Base-by-base conservation (phyloP, 2,329 filamentous ascomycete species). In the Canariomyces notabilis region DNA sequence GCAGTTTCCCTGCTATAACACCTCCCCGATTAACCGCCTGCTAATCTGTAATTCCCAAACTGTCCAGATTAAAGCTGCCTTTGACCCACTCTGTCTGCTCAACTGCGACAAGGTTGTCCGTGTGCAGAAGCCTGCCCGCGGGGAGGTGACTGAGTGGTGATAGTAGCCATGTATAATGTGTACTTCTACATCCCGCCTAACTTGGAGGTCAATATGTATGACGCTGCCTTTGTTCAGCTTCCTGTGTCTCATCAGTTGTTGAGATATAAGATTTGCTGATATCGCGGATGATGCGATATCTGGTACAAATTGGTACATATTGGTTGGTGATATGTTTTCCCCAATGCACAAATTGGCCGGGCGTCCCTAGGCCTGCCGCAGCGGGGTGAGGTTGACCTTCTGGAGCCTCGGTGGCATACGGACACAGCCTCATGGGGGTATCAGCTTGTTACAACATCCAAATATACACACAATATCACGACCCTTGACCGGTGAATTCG, bases 51-150 rank as follows among this genome's bases (percentile, higher is more conserved):
- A 41, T 36, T 20, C 14, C n/a, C 8, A 18, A 23, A 21, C 19
- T 5, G 3, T 34, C 51, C 54, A 87, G 82, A 80, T 91, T 63
- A 93, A 93, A 71, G 74, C 81, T 58, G 84, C 87, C 0, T 85
- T 89, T 53, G 88, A 93, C 64, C 87, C 87, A 3, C 69, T 89
- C 23, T 83, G 77, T 56, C 65, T 86, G 44, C 72, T 84, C 42
- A 86, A 86, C 67, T 80, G 76, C 57, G 82, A 85, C 68, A 86
- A 86, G 68, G 74, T 86, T 18, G 66, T 86, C 11, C 74, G 82
- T 46, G 71, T 84, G 58, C 71, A 84, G 65, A 71, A 68, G 56
- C 74, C 75, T 16, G 70, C 70, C 58, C 58, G 68, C 0, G 75
- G 71, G 14, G 71, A 75, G 66, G 57, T 74, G 14, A 47, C 64